These are phyloP conservation scores for Austroboletus eburneus DNA, from an alignment of 768 basidiomycete genomes.

Conservation along the genomic window DNA sequence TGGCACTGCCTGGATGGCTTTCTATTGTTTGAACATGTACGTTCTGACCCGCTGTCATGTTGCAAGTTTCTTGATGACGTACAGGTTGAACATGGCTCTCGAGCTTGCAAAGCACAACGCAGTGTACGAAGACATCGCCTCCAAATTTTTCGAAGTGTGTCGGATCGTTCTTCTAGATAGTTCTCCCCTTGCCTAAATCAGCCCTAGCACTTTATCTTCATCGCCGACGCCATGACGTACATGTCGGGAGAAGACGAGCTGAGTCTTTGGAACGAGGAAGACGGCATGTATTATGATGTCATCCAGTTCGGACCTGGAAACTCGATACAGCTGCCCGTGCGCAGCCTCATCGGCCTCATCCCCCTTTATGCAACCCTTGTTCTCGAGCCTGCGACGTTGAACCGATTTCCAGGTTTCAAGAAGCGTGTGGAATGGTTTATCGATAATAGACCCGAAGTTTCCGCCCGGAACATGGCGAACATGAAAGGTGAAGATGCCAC, in stretches of 20 bases:
- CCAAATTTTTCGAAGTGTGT: constrained; percentile 88
- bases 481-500: constrained; percentile 69
- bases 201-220: constrained; percentile 90
- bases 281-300: constrained; percentile 98
- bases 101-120: constrained; percentile 97
- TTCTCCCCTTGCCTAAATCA: constrained; percentile 15
- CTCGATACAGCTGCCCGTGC: constrained; percentile 88
- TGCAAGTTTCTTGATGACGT: constrained; percentile 1
- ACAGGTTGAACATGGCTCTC: constrained; percentile 92
- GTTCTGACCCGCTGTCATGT: constrained; percentile 17
- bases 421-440: constrained; percentile 99
- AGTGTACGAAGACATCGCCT: constrained; percentile 98
- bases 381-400: constrained; percentile 83
- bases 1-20: constrained; percentile 99
- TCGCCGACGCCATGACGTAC: constrained; percentile 98
- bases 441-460: constrained; percentile 84
- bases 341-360: constrained; percentile 95
- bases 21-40: constrained; percentile 95
- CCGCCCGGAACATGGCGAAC: constrained; percentile 91
- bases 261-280: constrained; percentile 93
- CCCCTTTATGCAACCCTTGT: constrained; percentile 94
- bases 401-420: constrained; percentile 95
- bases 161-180: neutral
- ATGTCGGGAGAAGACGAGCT: constrained; percentile 70
- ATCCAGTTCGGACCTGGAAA: constrained; percentile 81